phyloP scores from a whole-genome alignment of 163 green algal species.

The Scenedesmus sp. region DNA sequence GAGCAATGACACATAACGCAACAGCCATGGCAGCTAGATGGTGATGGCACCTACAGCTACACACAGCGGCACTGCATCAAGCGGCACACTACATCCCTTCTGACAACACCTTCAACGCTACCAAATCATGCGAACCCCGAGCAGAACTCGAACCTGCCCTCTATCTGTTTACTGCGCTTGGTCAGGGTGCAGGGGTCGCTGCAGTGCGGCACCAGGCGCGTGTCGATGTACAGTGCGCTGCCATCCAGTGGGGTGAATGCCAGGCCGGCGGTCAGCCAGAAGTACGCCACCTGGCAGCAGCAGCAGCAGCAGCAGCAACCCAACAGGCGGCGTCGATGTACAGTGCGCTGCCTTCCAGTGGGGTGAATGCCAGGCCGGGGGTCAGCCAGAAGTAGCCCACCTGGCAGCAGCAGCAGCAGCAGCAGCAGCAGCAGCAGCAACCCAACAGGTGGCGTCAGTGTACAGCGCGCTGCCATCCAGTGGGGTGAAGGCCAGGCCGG shows the following conservation, averaged over 20 bases:
- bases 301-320: background rate
- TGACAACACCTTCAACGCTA: too few species aligned
- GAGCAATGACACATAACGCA: too few species aligned
- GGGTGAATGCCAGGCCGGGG: background rate
- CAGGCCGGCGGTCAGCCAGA: slow-evolving; percentile 23
- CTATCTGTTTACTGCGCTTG: too few species aligned
- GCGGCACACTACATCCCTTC: too few species aligned
- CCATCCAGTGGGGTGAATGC: slow-evolving; percentile 2
- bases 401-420: background rate
- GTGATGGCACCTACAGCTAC: too few species aligned
- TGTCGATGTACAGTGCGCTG: slow-evolving; percentile 37
- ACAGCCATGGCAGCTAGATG: too few species aligned
- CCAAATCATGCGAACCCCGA: too few species aligned
- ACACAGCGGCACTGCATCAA: too few species aligned
- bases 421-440: background rate
- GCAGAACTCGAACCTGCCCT: too few species aligned
- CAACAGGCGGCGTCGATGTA: slow-evolving; percentile 42
- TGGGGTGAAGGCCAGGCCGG: background rate
- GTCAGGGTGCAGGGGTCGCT: background rate
- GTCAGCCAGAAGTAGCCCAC: slow-evolving; percentile 38
- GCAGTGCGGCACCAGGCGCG: slow-evolving; percentile 29
- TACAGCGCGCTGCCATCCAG: background rate
- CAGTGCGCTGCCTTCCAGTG: slow-evolving; percentile 22
- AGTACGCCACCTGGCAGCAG: slow-evolving; percentile 17
- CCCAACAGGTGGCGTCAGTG: background rate